Base-by-base conservation (phyloP, 345 rosid species). In the Firmiana major region DNA sequence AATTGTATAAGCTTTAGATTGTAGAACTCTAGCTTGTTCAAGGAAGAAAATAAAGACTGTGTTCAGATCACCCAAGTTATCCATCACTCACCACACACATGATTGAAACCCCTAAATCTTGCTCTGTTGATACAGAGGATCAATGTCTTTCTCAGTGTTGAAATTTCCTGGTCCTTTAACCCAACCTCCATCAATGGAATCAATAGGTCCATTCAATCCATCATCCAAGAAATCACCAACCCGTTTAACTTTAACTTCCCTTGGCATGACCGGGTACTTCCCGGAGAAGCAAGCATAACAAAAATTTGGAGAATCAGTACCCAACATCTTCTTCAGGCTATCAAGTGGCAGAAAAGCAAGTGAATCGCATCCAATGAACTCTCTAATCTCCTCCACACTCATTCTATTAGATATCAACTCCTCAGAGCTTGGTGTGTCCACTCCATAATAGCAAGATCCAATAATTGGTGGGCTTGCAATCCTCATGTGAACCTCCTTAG, bases 281-380 rank as follows among this genome's bases (percentile, higher is more conserved):
- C 98, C 97, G 0, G 98, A 89, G 85, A 93, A 95, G 77, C 99
- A 95, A 57, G 99, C 98, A 78, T 88, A 92, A 22, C 99, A 93
- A 76, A 86, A 95, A 19, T 79, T 84, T 5, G 79, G 78, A 13
- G 91, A 83, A 9, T 93, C 94, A 10, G 73, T 31, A 8, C 83
- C 93, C 58, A 95, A 74, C 72, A 86, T 76, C 70, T 80, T 87
- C 87, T 88, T 86, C 87, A 93, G 82, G 76, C 93, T 95, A 60
- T 89, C 90, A 0, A 90, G 65, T 0, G 93, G 81, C 42, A 93
- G 78, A 75, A 95, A 95, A 24, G 99, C 97, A 1, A 95, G 97
- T 0, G 97, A 90, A 77, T 95, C 96, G 0, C 93, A 82, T 19
- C 98, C 99, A 0, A 93, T 93, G 43, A 65, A 90, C 36, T 90